Evolutionary conservation across 2,329 filamentous ascomycete species (phyloP), one percentile per base, ranked within the genome.

Genomic region (Lasiodiplodia citricola): DNA sequence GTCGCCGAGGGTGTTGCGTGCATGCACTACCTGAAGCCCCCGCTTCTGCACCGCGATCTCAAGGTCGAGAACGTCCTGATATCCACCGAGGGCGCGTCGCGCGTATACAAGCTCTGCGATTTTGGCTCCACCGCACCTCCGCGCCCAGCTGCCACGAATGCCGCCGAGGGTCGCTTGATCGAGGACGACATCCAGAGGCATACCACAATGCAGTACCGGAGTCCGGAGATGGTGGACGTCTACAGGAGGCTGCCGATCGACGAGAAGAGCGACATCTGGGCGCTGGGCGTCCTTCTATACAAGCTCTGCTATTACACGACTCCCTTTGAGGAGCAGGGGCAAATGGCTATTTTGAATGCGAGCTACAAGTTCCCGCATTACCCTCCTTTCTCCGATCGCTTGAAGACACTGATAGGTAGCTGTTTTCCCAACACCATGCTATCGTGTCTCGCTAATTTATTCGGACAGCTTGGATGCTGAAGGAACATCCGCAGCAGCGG

Each of bases 271-370:
- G 96, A 99, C 80, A 97, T 99, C 37, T 99, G 94, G 96, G 96
- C 96, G 0, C 83, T 99, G 70, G 96, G 96, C 5, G 96, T 99
- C 52, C 83, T 99, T 69, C 82, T 99, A 67, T 99, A 99, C 85
- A 99, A 99, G 84, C 86, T 99, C 70, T 99, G 96, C 84, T 99
- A 98, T 81, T 99, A 99, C 81, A 99, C 96, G 1, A 99, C 96
- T 6, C 96, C 96, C 0, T 99, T 99, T 75, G 96, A 99, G 81
- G 95, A 98, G 72, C 94, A 97, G 77, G 96, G 96, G 31, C 95
- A 97, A 82, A 92, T 98, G 84, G 96, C 96, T 14, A 99, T 99
- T 72, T 83, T 99, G 70, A 98, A 98, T 77, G 96, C 96, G 63
- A 96, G 90, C 79, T 98, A 93, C 86, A 94, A 92, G 76, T 99